Conservation (phyloP, 257 asterid genomes). For the Nicotiana otophora region DNA sequence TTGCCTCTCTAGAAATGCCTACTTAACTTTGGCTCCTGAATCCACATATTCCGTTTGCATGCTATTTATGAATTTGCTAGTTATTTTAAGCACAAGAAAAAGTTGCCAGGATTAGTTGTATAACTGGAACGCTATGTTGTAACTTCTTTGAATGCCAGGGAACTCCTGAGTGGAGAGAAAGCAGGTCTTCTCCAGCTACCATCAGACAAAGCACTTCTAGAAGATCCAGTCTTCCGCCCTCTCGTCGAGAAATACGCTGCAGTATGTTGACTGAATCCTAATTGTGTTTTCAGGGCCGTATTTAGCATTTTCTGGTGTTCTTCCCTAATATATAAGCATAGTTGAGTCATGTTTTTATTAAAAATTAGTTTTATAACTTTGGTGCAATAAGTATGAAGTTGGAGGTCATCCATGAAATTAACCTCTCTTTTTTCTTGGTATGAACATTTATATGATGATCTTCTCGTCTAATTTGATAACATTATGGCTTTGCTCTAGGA, state of each 20-base stretch:
- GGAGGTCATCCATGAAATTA: neutral
- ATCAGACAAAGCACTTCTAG: conserved; percentile 69
- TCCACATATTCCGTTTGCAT: neutral
- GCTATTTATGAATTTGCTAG: neutral
- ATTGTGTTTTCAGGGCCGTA: neutral
- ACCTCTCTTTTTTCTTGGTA: too few relatives aligned
- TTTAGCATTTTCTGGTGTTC: neutral
- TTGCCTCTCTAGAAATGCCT: neutral
- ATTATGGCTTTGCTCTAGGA: conserved; percentile 32
- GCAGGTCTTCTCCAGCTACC: conserved; percentile 73
- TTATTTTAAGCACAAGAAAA: conserved; percentile 43
- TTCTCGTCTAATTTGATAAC: neutral
- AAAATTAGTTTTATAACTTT: neutral
- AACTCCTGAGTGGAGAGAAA: conserved; percentile 65
- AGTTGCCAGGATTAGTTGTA: conserved; percentile 47
- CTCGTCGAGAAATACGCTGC: conserved; percentile 80
- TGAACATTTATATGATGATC: neutral
- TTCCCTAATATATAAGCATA: neutral
- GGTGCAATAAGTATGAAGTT: neutral
- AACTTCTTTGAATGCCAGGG: conserved; percentile 39
- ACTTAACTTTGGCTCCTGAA: neutral
- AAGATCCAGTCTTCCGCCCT: conserved; percentile 64
- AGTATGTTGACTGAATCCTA: conserved; percentile 22
- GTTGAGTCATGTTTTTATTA: neutral
- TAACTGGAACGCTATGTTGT: conserved; percentile 31